Percentiles rank a stretch among this genome's conserved stretches.
phyloP scores from a whole-genome alignment of 2,329 filamentous ascomycete species.

The Myriosclerotinia duriaeana region DNA sequence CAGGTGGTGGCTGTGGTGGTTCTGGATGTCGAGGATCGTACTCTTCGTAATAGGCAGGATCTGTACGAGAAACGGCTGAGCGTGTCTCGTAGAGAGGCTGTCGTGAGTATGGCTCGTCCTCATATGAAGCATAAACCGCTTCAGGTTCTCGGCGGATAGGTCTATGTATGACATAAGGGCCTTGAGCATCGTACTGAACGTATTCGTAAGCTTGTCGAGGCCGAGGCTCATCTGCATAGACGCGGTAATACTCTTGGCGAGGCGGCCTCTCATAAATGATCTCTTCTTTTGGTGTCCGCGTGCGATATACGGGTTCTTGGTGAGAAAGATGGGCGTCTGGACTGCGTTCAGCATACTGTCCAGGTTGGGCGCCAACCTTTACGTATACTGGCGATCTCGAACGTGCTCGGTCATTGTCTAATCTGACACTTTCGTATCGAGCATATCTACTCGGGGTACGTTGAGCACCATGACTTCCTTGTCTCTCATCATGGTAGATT shows the following conservation, averaged over 20 bases:
- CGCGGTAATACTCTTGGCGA: constrained; percentile 42
- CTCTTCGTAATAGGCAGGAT: constrained; percentile 43
- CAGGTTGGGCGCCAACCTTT: constrained; percentile 35
- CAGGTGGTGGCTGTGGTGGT: constrained; percentile 36
- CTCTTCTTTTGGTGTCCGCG: constrained; percentile 38
- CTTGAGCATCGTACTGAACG: constrained; percentile 48
- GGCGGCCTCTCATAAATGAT: constrained; percentile 38
- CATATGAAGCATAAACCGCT: constrained; percentile 37
- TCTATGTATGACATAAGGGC: constrained; percentile 50
- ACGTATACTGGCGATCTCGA: constrained; percentile 42
- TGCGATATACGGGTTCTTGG: constrained; percentile 39
- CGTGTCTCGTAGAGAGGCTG: constrained; percentile 37
- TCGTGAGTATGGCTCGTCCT: constrained; percentile 35
- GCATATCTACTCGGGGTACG: constrained; percentile 40
- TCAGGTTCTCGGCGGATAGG: constrained; percentile 43
- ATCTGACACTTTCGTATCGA: constrained; percentile 41
- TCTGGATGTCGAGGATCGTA: constrained; percentile 48
- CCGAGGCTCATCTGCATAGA: constrained; percentile 40
- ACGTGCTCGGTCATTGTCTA: constrained; percentile 39
- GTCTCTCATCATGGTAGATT: constrained; percentile 41
- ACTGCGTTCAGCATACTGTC: constrained; percentile 40
- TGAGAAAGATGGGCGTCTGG: constrained; percentile 34
- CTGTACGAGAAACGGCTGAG: constrained; percentile 28
- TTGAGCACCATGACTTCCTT: constrained; percentile 35
- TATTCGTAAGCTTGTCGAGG: constrained; percentile 45